Percentiles rank a stretch among this genome's conserved stretches.
These are phyloP conservation scores for Blastobotrys elegans DNA, from an alignment of 1,139 yeast species.

Conservation along the genomic window DNA sequence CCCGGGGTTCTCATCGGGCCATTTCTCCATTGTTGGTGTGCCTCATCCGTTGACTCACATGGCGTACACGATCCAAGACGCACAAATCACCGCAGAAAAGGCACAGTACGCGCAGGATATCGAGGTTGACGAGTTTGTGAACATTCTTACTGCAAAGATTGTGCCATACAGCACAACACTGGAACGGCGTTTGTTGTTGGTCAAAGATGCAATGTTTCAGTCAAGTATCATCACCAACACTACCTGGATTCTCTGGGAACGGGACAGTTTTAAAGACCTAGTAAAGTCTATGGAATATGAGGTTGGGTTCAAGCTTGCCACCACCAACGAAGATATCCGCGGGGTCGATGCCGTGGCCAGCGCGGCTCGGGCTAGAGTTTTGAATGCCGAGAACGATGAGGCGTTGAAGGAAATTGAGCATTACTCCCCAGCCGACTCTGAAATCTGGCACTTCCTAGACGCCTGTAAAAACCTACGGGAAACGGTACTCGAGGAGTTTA, in stretches of 20 bases:
- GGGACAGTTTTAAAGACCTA: neutral
- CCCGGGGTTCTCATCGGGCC: conserved; percentile 15
- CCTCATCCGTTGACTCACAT: conserved; percentile 49
- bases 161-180: conserved; percentile 14
- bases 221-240: conserved; percentile 17
- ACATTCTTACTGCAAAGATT: neutral
- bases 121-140: conserved; percentile 2
- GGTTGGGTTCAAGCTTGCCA: conserved; percentile 18
- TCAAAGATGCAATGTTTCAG: conserved; percentile 22
- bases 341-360: neutral
- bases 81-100: conserved; percentile 2
- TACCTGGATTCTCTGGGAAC: conserved; percentile 25
- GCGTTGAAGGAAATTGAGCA: conserved; percentile 20
- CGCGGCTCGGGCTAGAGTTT: neutral
- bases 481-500: neutral
- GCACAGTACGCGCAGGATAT: neutral
- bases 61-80: neutral
- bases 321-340: neutral
- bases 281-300: conserved; percentile 21
- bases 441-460: conserved; percentile 26
- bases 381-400: neutral
- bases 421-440: conserved; percentile 29
- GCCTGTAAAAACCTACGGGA: neutral
- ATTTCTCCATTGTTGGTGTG: conserved; percentile 20
- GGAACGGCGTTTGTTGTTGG: conserved; percentile 18